These are phyloP conservation scores for Cystofilobasidium macerans DNA, from an alignment of 768 basidiomycete species.

Conservation along the genomic window DNA sequence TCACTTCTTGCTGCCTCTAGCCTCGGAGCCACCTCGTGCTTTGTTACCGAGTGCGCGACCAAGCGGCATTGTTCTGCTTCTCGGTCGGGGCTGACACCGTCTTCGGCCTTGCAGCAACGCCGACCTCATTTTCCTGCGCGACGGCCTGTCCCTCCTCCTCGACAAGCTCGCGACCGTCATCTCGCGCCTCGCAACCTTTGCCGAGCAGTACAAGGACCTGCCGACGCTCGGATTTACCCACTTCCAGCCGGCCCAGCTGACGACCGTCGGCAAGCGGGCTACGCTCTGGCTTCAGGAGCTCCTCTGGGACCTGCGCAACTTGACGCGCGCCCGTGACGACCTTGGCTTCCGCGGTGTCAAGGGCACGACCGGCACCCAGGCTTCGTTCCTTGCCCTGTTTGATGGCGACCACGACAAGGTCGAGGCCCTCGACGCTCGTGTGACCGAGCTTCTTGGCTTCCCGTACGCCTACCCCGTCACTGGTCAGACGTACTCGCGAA, in stretches of 20 bases:
- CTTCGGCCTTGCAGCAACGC: slow-evolving; percentile 60
- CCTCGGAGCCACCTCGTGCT: slow-evolving; percentile 94
- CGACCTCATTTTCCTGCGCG: slow-evolving; percentile 90
- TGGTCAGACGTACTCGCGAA: slow-evolving; percentile 95
- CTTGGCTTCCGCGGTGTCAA: slow-evolving; percentile 96
- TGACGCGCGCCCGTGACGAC: slow-evolving; percentile 78
- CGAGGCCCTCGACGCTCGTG: slow-evolving; percentile 71
- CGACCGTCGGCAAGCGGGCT: slow-evolving; percentile 92
- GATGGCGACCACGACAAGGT: slow-evolving; percentile 95
- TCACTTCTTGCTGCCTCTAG: slow-evolving; percentile 40
- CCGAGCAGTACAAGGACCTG: slow-evolving; percentile 69
- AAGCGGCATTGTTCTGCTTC: too few relatives aligned
- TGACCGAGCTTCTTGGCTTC: slow-evolving; percentile 86
- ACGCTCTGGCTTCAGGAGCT: slow-evolving; percentile 97
- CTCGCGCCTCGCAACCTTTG: slow-evolving; percentile 73
- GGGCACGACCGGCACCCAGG: slow-evolving; percentile 98
- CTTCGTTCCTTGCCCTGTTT: slow-evolving; percentile 84
- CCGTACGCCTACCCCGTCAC: slow-evolving; percentile 93
- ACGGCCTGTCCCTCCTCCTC: slow-evolving; percentile 71
- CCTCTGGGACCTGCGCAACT: slow-evolving; percentile 88
- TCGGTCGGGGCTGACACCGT: neutral
- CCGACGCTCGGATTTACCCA: slow-evolving; percentile 97
- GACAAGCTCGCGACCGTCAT: slow-evolving; percentile 82
- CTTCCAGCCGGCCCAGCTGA: slow-evolving; percentile 96
- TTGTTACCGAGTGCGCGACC: slow-evolving; percentile 95